phyloP scores from a whole-genome alignment of 2,329 filamentous ascomycete species.

The Beauveria sp. region DNA sequence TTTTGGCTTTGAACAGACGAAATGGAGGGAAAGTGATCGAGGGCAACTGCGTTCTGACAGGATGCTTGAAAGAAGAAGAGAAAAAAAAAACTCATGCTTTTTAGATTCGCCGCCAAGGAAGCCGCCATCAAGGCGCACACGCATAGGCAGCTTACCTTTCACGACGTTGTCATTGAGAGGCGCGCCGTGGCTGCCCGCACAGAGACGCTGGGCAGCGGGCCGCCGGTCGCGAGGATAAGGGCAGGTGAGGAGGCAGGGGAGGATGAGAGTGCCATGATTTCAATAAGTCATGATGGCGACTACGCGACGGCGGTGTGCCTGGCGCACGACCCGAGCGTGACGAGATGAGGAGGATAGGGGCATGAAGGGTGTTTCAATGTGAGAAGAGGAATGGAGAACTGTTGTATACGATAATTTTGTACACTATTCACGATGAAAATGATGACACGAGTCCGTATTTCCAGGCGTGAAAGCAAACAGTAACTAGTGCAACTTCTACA shows the following conservation, averaged over 20 bases:
- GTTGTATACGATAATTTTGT: not conserved
- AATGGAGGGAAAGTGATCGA: too few species aligned
- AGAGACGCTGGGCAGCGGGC: constrained; percentile 27
- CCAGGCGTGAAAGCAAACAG: not conserved
- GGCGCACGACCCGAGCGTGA: constrained; percentile 27
- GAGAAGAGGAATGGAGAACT: too few species aligned
- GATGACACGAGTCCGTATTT: not conserved
- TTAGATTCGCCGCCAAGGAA: constrained; percentile 64
- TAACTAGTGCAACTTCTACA: not conserved
- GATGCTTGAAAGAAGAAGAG: too few species aligned
- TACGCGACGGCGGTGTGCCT: constrained; percentile 69
- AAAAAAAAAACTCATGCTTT: too few species aligned
- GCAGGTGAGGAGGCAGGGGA: constrained; percentile 18
- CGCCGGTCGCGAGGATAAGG: constrained; percentile 38
- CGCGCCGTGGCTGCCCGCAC: constrained; percentile 16
- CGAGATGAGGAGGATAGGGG: not conserved
- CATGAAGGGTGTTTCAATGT: not conserved
- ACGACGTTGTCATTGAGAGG: constrained; percentile 46
- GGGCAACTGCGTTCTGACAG: too few species aligned
- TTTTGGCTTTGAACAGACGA: not conserved
- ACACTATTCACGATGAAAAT: not conserved
- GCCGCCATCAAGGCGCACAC: constrained; percentile 66
- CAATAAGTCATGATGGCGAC: constrained; percentile 81
- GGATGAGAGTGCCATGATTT: constrained; percentile 57
- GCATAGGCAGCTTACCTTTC: constrained; percentile 50